A percentile compares a stretch with the other conserved stretches of the same genome.
Evolutionary conservation across 768 basidiomycete genomes (phyloP).

Genomic region (Tricholoma furcatifolium): DNA sequence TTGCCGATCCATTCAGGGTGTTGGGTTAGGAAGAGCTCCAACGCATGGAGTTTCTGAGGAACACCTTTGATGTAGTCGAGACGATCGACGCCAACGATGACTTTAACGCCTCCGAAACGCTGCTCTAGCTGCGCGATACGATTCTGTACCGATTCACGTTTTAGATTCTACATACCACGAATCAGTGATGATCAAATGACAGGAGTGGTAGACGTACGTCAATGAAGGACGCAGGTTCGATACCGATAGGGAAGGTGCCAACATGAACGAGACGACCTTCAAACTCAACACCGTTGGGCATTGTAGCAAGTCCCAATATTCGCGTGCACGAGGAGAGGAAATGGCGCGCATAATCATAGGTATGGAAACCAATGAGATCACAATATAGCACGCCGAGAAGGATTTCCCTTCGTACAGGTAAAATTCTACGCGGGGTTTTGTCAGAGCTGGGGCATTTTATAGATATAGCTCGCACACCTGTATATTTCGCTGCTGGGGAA

Average conservation of each 20-base stretch:
- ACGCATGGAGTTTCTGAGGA: constrained; percentile 94
- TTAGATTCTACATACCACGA: constrained; percentile 56
- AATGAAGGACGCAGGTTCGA: constrained; percentile 91
- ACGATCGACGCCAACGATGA: constrained; percentile 98
- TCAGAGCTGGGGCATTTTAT: not conserved
- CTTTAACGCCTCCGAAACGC: constrained; percentile 91
- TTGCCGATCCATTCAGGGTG: constrained; percentile 99
- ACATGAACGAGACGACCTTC: constrained; percentile 95
- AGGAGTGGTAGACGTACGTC: constrained; percentile 44
- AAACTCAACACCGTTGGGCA: constrained; percentile 98
- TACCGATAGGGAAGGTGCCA: constrained; percentile 98
- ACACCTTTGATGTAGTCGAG: constrained; percentile 99
- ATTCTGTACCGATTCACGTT: constrained; percentile 75
- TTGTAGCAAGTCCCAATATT: constrained; percentile 90
- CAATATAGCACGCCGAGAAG: constrained; percentile 95
- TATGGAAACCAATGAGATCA: constrained; percentile 98
- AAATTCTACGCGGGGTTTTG: constrained; percentile 58
- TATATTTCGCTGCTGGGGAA: constrained; percentile 99
- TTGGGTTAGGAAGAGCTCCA: constrained; percentile 94
- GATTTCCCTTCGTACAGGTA: constrained; percentile 96
- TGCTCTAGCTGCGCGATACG: constrained; percentile 83
- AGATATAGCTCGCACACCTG: constrained; percentile 51
- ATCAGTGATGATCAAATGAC: not conserved
- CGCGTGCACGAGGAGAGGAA: constrained; percentile 98
- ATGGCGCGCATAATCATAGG: constrained; percentile 98